Evolutionary conservation across 2,329 filamentous ascomycete genomes (phyloP).

Genomic region (Calonectria pauciramosa): DNA sequence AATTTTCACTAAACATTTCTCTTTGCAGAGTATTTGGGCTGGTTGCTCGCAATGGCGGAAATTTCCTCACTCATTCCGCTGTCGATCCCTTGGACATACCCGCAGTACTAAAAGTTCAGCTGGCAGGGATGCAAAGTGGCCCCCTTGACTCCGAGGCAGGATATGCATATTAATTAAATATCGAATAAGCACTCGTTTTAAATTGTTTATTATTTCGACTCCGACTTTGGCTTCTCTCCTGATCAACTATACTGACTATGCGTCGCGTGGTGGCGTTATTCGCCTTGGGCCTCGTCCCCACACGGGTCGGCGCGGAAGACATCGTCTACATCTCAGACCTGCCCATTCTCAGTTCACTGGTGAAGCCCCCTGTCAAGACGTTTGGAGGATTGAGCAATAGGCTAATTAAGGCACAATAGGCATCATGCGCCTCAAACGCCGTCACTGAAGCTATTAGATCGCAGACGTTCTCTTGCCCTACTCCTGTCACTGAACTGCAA

Average conservation of each 20-base stretch:
- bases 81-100: slow-evolving; percentile 5
- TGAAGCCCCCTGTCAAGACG: neutral
- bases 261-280: neutral
- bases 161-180: neutral
- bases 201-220: too few species aligned
- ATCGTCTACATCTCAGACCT: neutral
- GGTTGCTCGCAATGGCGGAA: neutral
- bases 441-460: neutral
- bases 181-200: neutral
- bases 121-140: neutral
- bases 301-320: neutral
- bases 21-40: neutral
- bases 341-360: neutral
- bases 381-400: too few species aligned
- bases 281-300: neutral
- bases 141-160: neutral
- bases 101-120: slow-evolving; percentile 7
- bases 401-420: neutral
- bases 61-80: neutral
- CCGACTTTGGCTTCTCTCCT: neutral
- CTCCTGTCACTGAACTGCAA: neutral
- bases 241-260: neutral
- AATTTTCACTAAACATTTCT: neutral
- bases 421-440: neutral
- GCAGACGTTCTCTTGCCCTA: neutral